A percentile compares a stretch with the other conserved stretches of the same genome.
Conservation (phyloP, 345 rosid genomes). For the Garcia nutans region DNA sequence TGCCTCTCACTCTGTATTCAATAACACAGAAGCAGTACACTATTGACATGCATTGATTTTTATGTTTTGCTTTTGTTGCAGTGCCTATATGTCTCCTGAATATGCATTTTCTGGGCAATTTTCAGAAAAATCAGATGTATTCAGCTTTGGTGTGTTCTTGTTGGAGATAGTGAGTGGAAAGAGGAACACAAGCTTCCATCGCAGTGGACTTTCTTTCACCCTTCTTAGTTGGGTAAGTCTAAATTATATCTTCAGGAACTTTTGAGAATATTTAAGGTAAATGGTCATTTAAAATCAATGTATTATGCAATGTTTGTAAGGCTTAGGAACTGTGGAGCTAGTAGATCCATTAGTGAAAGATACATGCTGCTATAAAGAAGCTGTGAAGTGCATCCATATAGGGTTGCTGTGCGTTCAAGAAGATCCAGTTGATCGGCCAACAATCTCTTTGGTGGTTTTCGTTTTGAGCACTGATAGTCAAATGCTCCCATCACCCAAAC, state of each 20-base stretch:
- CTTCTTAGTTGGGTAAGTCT: slow-evolving; percentile 8
- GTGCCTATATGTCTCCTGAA: slow-evolving; percentile 21
- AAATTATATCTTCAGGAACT: too few species aligned
- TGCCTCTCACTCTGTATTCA: too few species aligned
- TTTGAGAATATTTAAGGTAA: too few species aligned
- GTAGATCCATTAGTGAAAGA: slow-evolving; percentile 1
- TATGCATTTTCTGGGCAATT: slow-evolving; percentile 18
- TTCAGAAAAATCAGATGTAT: slow-evolving; percentile 18
- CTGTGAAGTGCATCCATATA: slow-evolving; percentile 10
- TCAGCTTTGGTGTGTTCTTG: slow-evolving; percentile 16
- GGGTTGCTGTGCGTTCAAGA: slow-evolving; percentile 18
- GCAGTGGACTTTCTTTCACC: slow-evolving; percentile 7
- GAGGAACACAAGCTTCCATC: slow-evolving; percentile 11
- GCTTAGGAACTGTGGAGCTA: slow-evolving; percentile 13
- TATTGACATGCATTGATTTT: neutral
- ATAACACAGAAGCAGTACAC: too few species aligned
- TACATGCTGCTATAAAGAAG: neutral
- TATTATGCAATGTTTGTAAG: neutral
- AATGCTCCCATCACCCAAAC: slow-evolving; percentile 1
- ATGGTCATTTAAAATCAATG: neutral
- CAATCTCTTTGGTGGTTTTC: slow-evolving; percentile 11
- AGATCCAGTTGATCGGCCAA: slow-evolving; percentile 8
- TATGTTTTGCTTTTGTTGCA: neutral
- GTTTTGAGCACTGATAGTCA: slow-evolving; percentile 6
- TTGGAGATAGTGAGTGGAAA: slow-evolving; percentile 13